Conservation (phyloP, 129 eudicot species). For the Tagetes erecta region DNA sequence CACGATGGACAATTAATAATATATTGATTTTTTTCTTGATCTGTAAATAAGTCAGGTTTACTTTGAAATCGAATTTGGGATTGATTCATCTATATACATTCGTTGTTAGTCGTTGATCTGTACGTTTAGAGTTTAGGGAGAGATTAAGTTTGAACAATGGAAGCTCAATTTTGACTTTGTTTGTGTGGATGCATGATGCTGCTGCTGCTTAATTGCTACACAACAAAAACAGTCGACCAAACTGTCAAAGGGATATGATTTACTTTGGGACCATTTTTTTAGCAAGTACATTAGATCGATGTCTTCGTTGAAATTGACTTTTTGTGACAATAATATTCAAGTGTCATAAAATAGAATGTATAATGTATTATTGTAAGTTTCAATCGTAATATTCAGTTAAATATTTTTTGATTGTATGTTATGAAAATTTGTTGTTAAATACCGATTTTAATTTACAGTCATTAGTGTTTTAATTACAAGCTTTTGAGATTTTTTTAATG, state of each 20-base stretch:
- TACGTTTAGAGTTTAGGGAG: conserved; percentile 21
- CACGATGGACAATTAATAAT: conserved; percentile 34
- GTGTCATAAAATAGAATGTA: background rate
- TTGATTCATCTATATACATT: conserved; percentile 9
- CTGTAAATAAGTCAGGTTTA: conserved; percentile 19
- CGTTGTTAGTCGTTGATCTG: background rate
- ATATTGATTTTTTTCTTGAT: background rate
- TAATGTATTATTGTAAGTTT: background rate
- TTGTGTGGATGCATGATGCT: background rate
- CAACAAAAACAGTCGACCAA: conserved; percentile 20
- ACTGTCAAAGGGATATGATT: background rate
- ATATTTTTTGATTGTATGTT: background rate
- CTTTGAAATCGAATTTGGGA: conserved; percentile 23
- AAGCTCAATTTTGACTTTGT: background rate
- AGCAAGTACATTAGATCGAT: background rate
- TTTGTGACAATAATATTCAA: background rate
- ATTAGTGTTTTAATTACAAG: background rate
- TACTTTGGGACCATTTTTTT: conserved; percentile 5
- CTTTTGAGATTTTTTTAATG: no score
- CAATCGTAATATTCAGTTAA: background rate
- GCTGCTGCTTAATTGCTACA: background rate
- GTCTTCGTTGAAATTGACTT: background rate
- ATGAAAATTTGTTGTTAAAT: no score
- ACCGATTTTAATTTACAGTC: background rate
- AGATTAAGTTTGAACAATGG: background rate